Evolutionary conservation across 2,329 filamentous ascomycete species (phyloP), one percentile per base, ranked within the genome.

Genomic region (Cladosporium sphaerospermum): DNA sequence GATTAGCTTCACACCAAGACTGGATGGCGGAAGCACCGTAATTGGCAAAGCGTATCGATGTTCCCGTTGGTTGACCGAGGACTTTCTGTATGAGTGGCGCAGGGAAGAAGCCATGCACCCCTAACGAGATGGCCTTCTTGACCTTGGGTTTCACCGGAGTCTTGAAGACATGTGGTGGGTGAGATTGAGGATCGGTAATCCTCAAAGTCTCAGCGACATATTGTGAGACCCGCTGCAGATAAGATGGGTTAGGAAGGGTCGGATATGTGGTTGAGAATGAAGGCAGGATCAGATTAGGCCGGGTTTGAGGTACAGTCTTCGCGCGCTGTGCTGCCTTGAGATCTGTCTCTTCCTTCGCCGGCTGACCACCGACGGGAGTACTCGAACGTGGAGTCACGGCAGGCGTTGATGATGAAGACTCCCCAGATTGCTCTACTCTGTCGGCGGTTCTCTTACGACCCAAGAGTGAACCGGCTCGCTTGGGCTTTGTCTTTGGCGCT

Each of bases 11-110:
- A 0, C 89, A 82, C 89, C 91, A 99, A 55, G 85, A 79, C 54
- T 85, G 81, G 61, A 99, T 92, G 1, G 89, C 86, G 37, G 88
- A 83, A 5, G 90, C 90, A 14, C 87, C 88, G 64, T 92, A 85
- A 58, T 88, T 92, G 9, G 91, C 89, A 66, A 99, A 99, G 39
- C 90, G 85, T 53, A 97, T 83, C 0, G 92, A 97, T 1, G 93
- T 99, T 5, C 93, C 93, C 0, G 91, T 99, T 0, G 93, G 93
- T 62, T 96, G 92, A 0, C 93, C 93, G 13, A 97, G 85, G 61
- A 99, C 87, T 16, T 86, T 87, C n/a, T 93, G 85, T 34, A 99
- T 78, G 40, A 95, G 81, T 0, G 86, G 82, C 0, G 89, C 89
- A 1, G 93, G 93, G 60, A 97, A 96, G 56, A 95, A 86, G 0